Evolutionary conservation across 345 rosid genomes (phyloP), one percentile per base, ranked within the genome.

Genomic region (Brassica rapa): DNA sequence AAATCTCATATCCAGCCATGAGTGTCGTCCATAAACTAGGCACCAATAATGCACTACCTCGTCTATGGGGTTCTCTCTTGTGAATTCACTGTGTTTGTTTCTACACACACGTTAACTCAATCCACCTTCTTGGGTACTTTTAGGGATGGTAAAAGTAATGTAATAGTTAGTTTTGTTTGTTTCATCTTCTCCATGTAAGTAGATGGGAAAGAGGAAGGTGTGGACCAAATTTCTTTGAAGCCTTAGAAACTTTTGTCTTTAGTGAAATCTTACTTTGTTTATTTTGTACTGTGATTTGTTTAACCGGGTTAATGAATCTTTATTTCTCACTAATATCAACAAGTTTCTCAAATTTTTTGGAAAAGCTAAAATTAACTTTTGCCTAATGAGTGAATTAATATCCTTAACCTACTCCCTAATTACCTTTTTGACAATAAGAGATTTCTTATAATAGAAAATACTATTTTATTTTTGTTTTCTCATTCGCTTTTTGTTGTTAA

Each of bases 1-100:
- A 32, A 32, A 32, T 32, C 35, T 32, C 35, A 32, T 5, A 32
- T 32, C 35, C 35, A 6, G 7, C 7, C 35, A 32, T 6, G 6
- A 32, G 35, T 32, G 35, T 27, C 30, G 41, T 83, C 86, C 83
- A 30, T 94, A 86, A 73, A 60, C 35, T 68, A 59, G 69, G 55
- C 66, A 19, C 49, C 37, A 39, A 33, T 71, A 67, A 72, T 62
- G 60, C 27, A 78, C 25, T 67, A 62, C 35, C 30, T 78, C 15
- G 16, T 37, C 66, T 66, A 39, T 30, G 14, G 24, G 46, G 64
- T 62, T 64, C 37, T 77, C 56, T 68, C 67, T 43, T 75, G 83
- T 75, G 83, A 80, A 75, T 80, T 70, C 72, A 41, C 71, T 35
- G 6, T 70, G 76, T 80, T 75, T 70, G 23, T 32, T 41, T 76